phyloP scores from a whole-genome alignment of 1,284 basidiomycete genomes.

The Singerocomus inundabilis region DNA sequence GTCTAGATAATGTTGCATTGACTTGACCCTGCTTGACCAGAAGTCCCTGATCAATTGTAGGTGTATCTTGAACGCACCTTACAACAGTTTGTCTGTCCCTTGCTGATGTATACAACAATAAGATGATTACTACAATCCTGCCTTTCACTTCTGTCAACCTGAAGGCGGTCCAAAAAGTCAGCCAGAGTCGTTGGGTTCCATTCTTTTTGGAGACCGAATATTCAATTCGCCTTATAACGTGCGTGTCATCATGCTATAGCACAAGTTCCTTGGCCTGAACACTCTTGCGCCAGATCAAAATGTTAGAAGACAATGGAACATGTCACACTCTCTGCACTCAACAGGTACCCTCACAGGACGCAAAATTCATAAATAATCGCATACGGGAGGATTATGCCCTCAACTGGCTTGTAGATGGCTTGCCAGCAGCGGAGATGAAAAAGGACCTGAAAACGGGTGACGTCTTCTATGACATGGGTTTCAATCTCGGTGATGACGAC shows the following conservation, averaged over 20 bases:
- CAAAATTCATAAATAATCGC: conserved; percentile 87
- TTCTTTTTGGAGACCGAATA: conserved; percentile 95
- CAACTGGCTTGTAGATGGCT: conserved; percentile 93
- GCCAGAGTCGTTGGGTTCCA: conserved; percentile 88
- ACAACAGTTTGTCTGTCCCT: neutral
- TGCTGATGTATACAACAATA: conserved; percentile 14
- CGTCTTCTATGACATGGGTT: conserved; percentile 87
- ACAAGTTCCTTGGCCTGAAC: conserved; percentile 5
- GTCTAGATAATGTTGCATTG: conserved; percentile 8
- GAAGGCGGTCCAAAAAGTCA: conserved; percentile 74
- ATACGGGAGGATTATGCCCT: conserved; percentile 92
- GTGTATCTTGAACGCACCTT: conserved; percentile 20
- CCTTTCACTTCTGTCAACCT: conserved; percentile 87
- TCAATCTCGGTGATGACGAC: conserved; percentile 73
- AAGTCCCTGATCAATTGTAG: conserved; percentile 82
- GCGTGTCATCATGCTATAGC: conserved; percentile 30
- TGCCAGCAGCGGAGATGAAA: conserved; percentile 93
- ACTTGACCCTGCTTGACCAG: conserved; percentile 37
- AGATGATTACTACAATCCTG: conserved; percentile 88
- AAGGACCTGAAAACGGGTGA: conserved; percentile 74
- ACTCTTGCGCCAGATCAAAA: conserved; percentile 56
- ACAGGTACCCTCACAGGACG: conserved; percentile 67
- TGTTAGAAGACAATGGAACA: conserved; percentile 69
- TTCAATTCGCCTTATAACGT: conserved; percentile 89
- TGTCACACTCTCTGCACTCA: conserved; percentile 77